Evolutionary conservation across 305 asterid species (phyloP), one percentile per base, ranked within the genome.

Genomic region (Petunia hybrid): DNA sequence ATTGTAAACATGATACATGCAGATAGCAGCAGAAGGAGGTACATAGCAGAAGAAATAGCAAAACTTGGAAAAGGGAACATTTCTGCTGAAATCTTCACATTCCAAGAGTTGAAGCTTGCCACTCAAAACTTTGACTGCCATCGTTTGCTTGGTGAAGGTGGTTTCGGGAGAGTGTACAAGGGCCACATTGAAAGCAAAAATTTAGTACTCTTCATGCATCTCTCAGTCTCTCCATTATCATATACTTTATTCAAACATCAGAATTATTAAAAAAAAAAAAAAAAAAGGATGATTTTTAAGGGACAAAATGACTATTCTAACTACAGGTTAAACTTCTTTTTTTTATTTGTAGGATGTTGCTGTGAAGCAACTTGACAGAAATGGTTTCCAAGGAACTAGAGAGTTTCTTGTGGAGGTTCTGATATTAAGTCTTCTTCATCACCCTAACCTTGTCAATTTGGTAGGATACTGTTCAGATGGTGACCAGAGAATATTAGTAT

Each of bases 401-500:
- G 99, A 95, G 57, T 95, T 93, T 73, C 88, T 94, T n/a, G 97
- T 92, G 51, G 99, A 95, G 88, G 99, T 95, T 74, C 73, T 95
- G 86, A 86, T 95, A 78, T 71, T 95, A 84, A 92, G 93, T 62
- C 98, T 89, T 75, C 95, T 93, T 76, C 97, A 95, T 78, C 95
- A 94, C 80, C 90, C 91, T 2, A 88, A 95, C 85, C 99, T 95
- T 45, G 98, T 95, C 65, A 92, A 87, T 80, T 87, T 95, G 84
- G 89, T 90, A 0, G 99, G 99, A 79, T 95, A 95, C 57, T 95
- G 99, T 77, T 88, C 92, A 5, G 99, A 95, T 68, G 99, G 97
- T 46, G 87, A 86, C 39, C 95, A 95, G 36, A 89, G 98, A 80
- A 70, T 92, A 51, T 85, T 95, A 60, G 98, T 91, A 22, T 93